Evolutionary conservation across 2,329 filamentous ascomycete genomes (phyloP).

Genomic region (Fusarium sp.): DNA sequence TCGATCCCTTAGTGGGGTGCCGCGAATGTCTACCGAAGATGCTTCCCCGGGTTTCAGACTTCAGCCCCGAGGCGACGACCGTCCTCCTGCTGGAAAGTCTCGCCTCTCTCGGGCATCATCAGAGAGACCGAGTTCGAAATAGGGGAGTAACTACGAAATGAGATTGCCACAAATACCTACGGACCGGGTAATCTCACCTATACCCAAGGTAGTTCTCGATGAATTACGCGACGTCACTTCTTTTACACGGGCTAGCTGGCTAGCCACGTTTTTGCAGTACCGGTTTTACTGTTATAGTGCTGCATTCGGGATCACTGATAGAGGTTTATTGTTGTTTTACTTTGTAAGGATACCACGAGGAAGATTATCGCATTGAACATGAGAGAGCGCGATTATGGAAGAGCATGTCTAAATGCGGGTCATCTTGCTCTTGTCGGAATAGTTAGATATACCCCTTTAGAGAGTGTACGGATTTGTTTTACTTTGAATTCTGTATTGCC

Average conservation of each 20-base stretch:
- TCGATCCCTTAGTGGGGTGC: neutral
- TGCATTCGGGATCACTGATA: neutral
- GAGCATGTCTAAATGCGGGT: neutral
- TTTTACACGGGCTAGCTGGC: neutral
- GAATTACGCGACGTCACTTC: neutral
- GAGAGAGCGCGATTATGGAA: neutral
- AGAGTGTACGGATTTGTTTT: neutral
- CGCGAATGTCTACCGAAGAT: slow-evolving; percentile 3
- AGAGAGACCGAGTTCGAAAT: slow-evolving; percentile 4
- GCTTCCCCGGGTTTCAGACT: slow-evolving; percentile 13
- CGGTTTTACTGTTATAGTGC: neutral
- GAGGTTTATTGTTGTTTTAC: neutral
- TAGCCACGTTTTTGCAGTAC: neutral
- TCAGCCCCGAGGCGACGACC: slow-evolving; percentile 1
- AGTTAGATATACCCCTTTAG: neutral
- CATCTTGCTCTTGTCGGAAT: neutral
- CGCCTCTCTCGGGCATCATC: slow-evolving; percentile 8
- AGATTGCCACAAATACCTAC: neutral
- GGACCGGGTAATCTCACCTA: neutral
- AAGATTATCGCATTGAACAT: no score
- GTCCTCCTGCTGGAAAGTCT: neutral
- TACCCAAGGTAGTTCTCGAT: neutral
- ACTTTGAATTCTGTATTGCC: neutral
- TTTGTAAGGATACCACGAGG: neutral
- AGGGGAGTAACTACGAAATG: neutral